Conservation (phyloP, 2,329 filamentous ascomycete species). For the Exophiala aquamarina region DNA sequence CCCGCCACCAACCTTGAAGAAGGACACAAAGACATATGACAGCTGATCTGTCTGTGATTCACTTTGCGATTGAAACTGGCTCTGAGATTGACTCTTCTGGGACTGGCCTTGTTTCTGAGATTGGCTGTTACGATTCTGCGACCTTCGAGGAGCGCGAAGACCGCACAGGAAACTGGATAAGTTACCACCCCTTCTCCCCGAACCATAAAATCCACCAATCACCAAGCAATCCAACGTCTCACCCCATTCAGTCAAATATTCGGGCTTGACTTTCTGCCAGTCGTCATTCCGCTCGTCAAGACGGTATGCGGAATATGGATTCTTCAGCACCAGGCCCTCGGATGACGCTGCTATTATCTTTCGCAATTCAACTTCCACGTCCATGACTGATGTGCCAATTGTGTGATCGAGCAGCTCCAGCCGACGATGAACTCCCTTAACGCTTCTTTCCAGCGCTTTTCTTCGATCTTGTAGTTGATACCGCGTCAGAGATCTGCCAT, state of each 20-base stretch:
- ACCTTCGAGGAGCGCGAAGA: slow-evolving; percentile 69
- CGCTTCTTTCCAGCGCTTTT: slow-evolving; percentile 68
- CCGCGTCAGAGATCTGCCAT: slow-evolving; percentile 73
- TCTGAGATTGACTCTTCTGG: slow-evolving; percentile 34
- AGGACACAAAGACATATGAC: slow-evolving; percentile 63
- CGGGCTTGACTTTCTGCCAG: slow-evolving; percentile 98
- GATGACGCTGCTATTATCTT: slow-evolving; percentile 82
- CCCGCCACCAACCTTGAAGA: slow-evolving; percentile 97
- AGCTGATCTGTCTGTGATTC: slow-evolving; percentile 64
- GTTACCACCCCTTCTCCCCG: slow-evolving; percentile 76
- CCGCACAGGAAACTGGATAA: slow-evolving; percentile 91
- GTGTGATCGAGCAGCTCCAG: slow-evolving; percentile 79
- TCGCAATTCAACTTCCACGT: slow-evolving; percentile 77
- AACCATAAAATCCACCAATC: slow-evolving; percentile 90
- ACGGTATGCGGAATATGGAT: slow-evolving; percentile 80
- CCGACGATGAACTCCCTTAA: slow-evolving; percentile 69
- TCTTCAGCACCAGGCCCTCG: slow-evolving; percentile 91
- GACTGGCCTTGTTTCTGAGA: slow-evolving; percentile 10
- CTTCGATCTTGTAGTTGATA: slow-evolving; percentile 82
- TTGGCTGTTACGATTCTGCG: slow-evolving; percentile 43
- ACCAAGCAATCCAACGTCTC: slow-evolving; percentile 88
- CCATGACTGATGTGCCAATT: slow-evolving; percentile 64
- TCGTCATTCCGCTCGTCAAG: slow-evolving; percentile 90
- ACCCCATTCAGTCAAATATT: slow-evolving; percentile 96
- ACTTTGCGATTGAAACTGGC: slow-evolving; percentile 6